Base-by-base conservation (phyloP, 257 asterid species). In the Solanum neorickii region DNA sequence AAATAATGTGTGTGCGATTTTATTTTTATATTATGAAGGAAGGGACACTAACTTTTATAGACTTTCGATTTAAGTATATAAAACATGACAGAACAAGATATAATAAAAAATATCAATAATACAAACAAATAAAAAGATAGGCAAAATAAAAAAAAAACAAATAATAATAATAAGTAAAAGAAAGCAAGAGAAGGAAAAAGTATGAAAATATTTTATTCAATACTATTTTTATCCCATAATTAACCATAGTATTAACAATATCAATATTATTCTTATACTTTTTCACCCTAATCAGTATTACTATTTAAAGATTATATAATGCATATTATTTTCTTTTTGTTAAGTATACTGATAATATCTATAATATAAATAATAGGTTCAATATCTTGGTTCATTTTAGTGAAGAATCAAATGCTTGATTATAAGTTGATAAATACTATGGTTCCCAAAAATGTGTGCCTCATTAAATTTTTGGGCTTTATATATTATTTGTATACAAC, bases 1-100 rank as follows among this genome's bases (percentile, higher is more conserved):
- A 59, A 1, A 0, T 18, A 20, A 10, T 56, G 5, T 20, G 25
- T 20, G 21, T 1, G 5, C 11, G 23, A 1, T 56, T 1, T 21
- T 59, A 59, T 59, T 56, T 12, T 20, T 59, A 59, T 20, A 20
- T 20, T 21, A 59, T 21, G 5, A 59, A 59, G 66, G 0, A 7
- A 21, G 1, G 3, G 2, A 21, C 1, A 20, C 1, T 59, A 2
- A 0, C 21, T 59, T 59, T 20, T 21, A 59, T 59, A 59, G 13
- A 59, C 12, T 59, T 2, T 59, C 3, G 2, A 20, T 59, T 21
- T 3, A 21, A 59, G 27, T 59, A 56, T 10, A 20, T 56, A 59
- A 59, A 59, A 8, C 5, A 59, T 59, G 21, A 59, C 66, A 59
- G 3, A 59, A 59, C 2, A 59, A 59, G 66, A 46, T 12, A 12